These are phyloP conservation scores for Protomyces arabidopsidicola DNA, from an alignment of 1,139 yeast species.

Conservation along the genomic window DNA sequence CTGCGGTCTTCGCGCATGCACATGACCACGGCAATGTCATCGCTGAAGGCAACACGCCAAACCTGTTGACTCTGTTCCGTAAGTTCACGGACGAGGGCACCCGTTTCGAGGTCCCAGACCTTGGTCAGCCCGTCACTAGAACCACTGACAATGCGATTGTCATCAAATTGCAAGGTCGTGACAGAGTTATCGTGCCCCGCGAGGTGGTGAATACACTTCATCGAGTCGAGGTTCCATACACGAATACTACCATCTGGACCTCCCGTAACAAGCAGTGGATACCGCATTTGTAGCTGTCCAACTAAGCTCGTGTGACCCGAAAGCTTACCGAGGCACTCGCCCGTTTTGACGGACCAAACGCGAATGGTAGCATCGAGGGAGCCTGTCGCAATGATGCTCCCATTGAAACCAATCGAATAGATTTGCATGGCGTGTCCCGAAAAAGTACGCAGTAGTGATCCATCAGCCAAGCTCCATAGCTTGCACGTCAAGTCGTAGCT, in stretches of 20 bases:
- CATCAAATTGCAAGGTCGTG: slow-evolving; percentile 89
- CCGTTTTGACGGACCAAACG: slow-evolving; percentile 83
- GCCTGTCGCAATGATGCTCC: slow-evolving; percentile 67
- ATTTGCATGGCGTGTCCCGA: slow-evolving; percentile 84
- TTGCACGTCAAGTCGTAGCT: slow-evolving; percentile 87
- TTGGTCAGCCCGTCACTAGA: slow-evolving; percentile 69
- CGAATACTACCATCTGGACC: slow-evolving; percentile 92
- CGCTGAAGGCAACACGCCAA: slow-evolving; percentile 45
- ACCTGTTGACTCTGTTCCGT: slow-evolving; percentile 42
- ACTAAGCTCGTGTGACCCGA: slow-evolving; percentile 88
- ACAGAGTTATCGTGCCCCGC: slow-evolving; percentile 86
- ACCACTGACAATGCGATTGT: slow-evolving; percentile 79
- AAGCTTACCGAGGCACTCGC: slow-evolving; percentile 58
- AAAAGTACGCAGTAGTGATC: slow-evolving; percentile 66
- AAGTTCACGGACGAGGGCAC: slow-evolving; percentile 48
- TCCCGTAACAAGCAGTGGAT: slow-evolving; percentile 81
- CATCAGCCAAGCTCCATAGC: slow-evolving; percentile 83
- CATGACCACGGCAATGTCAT: slow-evolving; percentile 42
- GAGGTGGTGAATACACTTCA: slow-evolving; percentile 62
- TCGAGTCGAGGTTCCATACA: slow-evolving; percentile 85
- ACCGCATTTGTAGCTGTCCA: slow-evolving; percentile 74
- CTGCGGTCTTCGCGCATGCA: slow-evolving; percentile 23
- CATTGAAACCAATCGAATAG: slow-evolving; percentile 79
- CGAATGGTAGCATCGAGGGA: slow-evolving; percentile 85
- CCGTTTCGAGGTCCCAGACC: slow-evolving; percentile 78